Evolutionary conservation across 805 yeast species (phyloP).

Genomic region (Metschnikowia aberdeeniae): DNA sequence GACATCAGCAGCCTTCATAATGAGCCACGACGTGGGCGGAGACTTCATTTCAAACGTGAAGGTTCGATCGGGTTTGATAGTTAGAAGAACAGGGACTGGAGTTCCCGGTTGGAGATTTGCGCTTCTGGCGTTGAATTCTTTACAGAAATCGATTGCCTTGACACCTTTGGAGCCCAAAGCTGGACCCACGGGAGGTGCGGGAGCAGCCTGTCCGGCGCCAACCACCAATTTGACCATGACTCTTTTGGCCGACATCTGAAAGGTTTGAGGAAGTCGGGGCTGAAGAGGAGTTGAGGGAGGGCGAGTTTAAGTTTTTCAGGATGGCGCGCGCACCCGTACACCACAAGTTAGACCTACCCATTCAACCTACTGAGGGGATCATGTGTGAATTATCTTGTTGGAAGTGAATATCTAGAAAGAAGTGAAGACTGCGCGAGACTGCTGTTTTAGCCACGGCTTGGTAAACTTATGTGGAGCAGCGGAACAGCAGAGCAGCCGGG

Average conservation of each 20-base stretch:
- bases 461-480: too few relatives aligned
- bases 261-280: neutral
- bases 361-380: neutral
- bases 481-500: too few relatives aligned
- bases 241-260: constrained; percentile 45
- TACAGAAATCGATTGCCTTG: constrained; percentile 96
- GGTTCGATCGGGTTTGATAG: constrained; percentile 88
- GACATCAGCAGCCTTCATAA: constrained; percentile 75
- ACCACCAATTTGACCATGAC: constrained; percentile 82
- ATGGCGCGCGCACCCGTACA: constrained; percentile 2
- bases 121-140: constrained; percentile 96
- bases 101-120: constrained; percentile 80
- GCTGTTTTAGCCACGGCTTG: too few relatives aligned
- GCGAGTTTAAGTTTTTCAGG: too few relatives aligned
- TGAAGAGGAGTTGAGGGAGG: too few relatives aligned
- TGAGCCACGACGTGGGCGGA: constrained; percentile 86
- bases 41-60: constrained; percentile 83
- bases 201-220: constrained; percentile 97
- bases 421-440: too few relatives aligned
- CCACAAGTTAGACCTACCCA: neutral
- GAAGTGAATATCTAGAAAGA: too few relatives aligned
- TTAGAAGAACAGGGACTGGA: constrained; percentile 83
- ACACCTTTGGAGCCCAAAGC: constrained; percentile 98
- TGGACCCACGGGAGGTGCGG: constrained; percentile 99
- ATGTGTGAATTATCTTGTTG: too few relatives aligned